Percentiles rank a stretch among this genome's conserved stretches.
Conservation (phyloP, 1,284 basidiomycete genomes). For the Porphyrellus sp. region DNA sequence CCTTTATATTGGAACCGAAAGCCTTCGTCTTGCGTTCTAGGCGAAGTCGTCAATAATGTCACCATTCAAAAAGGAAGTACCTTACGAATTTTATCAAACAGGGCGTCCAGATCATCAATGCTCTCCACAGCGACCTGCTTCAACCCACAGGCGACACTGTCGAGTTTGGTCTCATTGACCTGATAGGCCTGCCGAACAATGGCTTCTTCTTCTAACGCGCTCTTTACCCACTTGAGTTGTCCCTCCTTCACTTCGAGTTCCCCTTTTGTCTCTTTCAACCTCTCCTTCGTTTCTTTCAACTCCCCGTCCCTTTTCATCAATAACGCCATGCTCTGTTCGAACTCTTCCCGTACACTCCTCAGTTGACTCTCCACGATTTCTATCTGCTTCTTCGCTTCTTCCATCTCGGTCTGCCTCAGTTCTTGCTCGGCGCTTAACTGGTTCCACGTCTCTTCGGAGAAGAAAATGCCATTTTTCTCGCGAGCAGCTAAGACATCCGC, state of each 20-base stretch:
- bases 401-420: constrained; percentile 67
- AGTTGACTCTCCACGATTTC: constrained; percentile 83
- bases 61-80: constrained; percentile 2
- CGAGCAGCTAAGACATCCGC: constrained; percentile 86
- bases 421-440: constrained; percentile 80
- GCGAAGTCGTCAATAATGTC: constrained; percentile 11
- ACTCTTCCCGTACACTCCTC: constrained; percentile 79
- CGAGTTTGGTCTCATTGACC: constrained; percentile 68
- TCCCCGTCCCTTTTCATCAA: constrained; percentile 76
- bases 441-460: constrained; percentile 86
- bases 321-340: constrained; percentile 80
- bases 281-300: constrained; percentile 61
- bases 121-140: constrained; percentile 67
- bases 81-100: constrained; percentile 85
- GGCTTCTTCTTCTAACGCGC: constrained; percentile 72
- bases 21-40: constrained; percentile 74
- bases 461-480: constrained; percentile 93
- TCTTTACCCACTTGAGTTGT: constrained; percentile 55
- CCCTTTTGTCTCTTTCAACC: constrained; percentile 53
- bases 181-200: constrained; percentile 76
- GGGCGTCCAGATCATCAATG: constrained; percentile 65
- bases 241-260: constrained; percentile 51
- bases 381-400: constrained; percentile 79
- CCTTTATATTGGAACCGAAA: constrained; percentile 63
- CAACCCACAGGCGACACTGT: constrained; percentile 68